Evolutionary conservation across 2,329 filamentous ascomycete genomes (phyloP).

Genomic region (Cytospora leucostoma): DNA sequence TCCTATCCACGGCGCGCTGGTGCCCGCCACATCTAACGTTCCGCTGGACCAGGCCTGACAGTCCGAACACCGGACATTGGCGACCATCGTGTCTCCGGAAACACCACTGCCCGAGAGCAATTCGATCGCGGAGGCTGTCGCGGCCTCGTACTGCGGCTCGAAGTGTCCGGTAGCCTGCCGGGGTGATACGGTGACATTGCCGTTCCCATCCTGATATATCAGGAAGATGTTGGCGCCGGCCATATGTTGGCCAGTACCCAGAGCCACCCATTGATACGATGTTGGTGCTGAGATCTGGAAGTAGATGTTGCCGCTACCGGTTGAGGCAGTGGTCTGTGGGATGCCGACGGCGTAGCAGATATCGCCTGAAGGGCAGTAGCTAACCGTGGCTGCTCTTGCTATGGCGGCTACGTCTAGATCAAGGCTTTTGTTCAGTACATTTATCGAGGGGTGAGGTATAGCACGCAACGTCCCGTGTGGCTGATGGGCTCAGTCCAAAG

Average conservation of each 20-base stretch:
- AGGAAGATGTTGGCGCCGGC: slow-evolving; percentile 61
- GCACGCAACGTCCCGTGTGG: neutral
- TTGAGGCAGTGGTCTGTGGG: slow-evolving; percentile 49
- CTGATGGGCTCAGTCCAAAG: too few relatives aligned
- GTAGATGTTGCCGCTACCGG: slow-evolving; percentile 58
- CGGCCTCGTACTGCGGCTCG: slow-evolving; percentile 49
- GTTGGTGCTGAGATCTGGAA: slow-evolving; percentile 60
- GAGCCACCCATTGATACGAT: slow-evolving; percentile 56
- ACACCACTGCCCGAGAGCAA: slow-evolving; percentile 63
- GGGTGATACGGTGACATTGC: slow-evolving; percentile 64
- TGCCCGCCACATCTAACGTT: slow-evolving; percentile 45
- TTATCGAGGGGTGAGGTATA: neutral
- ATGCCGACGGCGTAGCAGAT: slow-evolving; percentile 60
- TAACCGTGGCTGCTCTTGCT: slow-evolving; percentile 35
- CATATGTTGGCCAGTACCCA: slow-evolving; percentile 61
- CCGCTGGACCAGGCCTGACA: slow-evolving; percentile 51
- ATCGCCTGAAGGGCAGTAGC: slow-evolving; percentile 45
- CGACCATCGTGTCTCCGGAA: slow-evolving; percentile 52
- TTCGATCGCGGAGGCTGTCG: slow-evolving; percentile 45
- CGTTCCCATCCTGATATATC: slow-evolving; percentile 58
- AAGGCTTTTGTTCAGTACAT: neutral
- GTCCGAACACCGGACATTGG: slow-evolving; percentile 59
- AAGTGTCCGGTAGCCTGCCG: slow-evolving; percentile 51
- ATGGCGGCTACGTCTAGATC: slow-evolving; percentile 31
- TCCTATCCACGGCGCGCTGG: slow-evolving; percentile 51